Evolutionary conservation across 345 rosid genomes (phyloP), one percentile per base, ranked within the genome.

Genomic region (Adansonia digitata): DNA sequence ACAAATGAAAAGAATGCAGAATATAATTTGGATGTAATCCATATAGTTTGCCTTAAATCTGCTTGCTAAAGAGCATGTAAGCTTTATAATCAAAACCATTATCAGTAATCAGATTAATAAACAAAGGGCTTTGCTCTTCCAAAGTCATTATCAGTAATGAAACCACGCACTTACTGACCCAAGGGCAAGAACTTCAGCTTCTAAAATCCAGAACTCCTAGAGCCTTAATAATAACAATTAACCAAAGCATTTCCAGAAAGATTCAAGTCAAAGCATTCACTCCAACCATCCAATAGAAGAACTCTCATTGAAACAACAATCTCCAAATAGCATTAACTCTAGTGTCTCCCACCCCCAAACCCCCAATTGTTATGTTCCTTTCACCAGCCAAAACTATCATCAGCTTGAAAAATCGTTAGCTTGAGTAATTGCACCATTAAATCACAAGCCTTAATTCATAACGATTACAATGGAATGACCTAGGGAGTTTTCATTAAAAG

Each of bases 371-470:
- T 27, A 15, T 17, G 49, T 43, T 74, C 57, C 73, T 55, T 22
- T 67, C 59, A 52, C 62, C 77, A 75, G 15, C 77, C 69, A 55
- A 78, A 83, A 78, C 82, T 37, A 76, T 27, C 39, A 69, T 7
- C 63, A 60, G 49, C 65, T 57, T 56, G 48, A 64, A 22, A 67
- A 72, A 59, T 14, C 63, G 1, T 5, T 59, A 59, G n/a, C 18
- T 13, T 14, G 27, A 59, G 35, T 26, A 29, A 59, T 59, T 27
- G 63, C 63, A 59, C n/a, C 29, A 27, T 27, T 59, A 57, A 57
- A 57, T 27, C 35, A 57, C 18, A 57, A 57, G 27, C 63, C 39
- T 59, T 59, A 27, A 37, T 27, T 59, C 9, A 59, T 27, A 14
- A 59, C 27, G 18, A 14, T 27, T 27, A 59, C 18, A 59, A 59